phyloP scores from a whole-genome alignment of 169 alveolate genomes.

The Eimeria praecox region DNA sequence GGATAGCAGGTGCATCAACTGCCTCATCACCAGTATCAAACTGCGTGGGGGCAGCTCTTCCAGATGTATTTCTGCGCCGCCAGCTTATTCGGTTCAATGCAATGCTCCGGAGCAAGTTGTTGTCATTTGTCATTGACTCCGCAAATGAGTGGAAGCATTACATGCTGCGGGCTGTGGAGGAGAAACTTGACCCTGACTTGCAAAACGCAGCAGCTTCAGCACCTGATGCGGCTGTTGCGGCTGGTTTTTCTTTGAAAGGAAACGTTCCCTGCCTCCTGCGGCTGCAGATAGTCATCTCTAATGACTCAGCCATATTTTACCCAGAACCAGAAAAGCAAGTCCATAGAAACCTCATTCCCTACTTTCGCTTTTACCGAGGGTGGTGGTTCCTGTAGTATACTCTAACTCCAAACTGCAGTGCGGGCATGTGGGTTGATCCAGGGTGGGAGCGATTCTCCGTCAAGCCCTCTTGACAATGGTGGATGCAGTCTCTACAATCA shows the following conservation, averaged over 20 bases:
- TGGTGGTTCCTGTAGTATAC: background rate
- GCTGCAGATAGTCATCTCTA: conserved; percentile 3
- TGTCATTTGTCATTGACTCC: conserved; percentile 66
- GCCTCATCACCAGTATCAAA: background rate
- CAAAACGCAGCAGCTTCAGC: conserved; percentile 19
- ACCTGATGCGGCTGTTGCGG: conserved; percentile 40
- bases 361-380: background rate
- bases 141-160: conserved; percentile 61
- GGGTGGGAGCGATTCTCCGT: conserved; percentile 62
- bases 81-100: conserved; percentile 57
- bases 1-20: conserved; percentile 2
- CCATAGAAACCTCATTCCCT: background rate
- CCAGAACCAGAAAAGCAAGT: conserved; percentile 65
- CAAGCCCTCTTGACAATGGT: conserved; percentile 69
- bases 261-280: conserved; percentile 51
- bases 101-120: conserved; percentile 56
- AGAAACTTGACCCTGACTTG: background rate
- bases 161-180: conserved; percentile 64
- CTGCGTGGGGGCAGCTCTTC: background rate
- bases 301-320: conserved; percentile 38
- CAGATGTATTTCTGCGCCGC: conserved; percentile 50
- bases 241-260: conserved; percentile 18
- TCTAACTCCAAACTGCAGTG: background rate
- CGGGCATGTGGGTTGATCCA: background rate
- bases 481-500: conserved; percentile 51